phyloP scores from a whole-genome alignment of 345 rosid species.

The Euphorbia tirucalli region DNA sequence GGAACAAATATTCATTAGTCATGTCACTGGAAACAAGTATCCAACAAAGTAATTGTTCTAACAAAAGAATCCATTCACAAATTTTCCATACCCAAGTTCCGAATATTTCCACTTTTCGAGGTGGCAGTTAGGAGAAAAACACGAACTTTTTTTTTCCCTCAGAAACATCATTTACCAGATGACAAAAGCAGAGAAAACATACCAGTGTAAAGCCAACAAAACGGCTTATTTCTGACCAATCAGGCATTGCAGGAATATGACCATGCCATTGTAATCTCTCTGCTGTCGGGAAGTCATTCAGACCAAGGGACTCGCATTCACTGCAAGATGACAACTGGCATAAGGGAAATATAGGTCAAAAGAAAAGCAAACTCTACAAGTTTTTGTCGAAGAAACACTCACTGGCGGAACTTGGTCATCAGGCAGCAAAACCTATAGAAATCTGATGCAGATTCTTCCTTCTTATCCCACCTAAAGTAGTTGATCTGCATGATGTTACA shows the following conservation, averaged over 20 bases:
- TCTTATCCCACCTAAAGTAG: constrained; percentile 88
- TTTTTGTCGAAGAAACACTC: constrained; percentile 23
- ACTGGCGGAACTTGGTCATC: constrained; percentile 80
- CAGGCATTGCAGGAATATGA: constrained; percentile 62
- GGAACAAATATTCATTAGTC: not conserved
- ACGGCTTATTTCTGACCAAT: constrained; percentile 91
- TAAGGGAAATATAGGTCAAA: not conserved
- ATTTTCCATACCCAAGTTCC: not conserved
- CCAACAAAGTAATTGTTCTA: not conserved
- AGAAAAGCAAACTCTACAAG: constrained; percentile 3
- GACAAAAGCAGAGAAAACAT: constrained; percentile 20
- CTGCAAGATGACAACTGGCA: constrained; percentile 39
- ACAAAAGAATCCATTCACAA: not conserved
- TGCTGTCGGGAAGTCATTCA: constrained; percentile 83
- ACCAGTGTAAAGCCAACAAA: constrained; percentile 93
- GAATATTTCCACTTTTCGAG: not conserved
- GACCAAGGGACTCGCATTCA: constrained; percentile 86
- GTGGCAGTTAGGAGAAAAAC: too few relatives aligned
- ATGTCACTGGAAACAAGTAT: not conserved
- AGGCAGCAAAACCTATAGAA: constrained; percentile 78
- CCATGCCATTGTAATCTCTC: constrained; percentile 96
- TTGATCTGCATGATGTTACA: constrained; percentile 52
- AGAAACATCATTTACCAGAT: not conserved
- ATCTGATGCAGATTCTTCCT: constrained; percentile 73
- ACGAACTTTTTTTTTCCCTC: too few relatives aligned